Base-by-base conservation (phyloP, 2,329 filamentous ascomycete species). In the Cercospora zeina region DNA sequence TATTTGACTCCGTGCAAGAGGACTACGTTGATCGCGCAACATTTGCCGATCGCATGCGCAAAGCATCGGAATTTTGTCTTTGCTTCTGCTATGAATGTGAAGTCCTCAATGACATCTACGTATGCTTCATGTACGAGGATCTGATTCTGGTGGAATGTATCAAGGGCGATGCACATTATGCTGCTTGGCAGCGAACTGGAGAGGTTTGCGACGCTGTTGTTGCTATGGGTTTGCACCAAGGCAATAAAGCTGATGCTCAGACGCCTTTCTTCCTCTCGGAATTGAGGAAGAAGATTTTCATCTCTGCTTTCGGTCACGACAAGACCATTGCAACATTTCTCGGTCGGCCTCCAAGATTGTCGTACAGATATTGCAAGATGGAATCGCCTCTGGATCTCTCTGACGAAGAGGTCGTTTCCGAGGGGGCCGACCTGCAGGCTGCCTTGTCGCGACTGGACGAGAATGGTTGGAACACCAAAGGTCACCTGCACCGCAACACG, bases 311-410 rank as follows among this genome's bases (percentile, higher is more conserved):
- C 57, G 70, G 70, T 2, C 71, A 71, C 27, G 73, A 75, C 66
- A 75, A 75, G 62, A 62, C 65, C 6, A 62, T 72, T 5, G 72
- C 73, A 1, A 70, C 72, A 2, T 75, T 74, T 51, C 65, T 75
- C 1, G 73, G 85, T 0, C 75, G 83, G 0, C 85, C 85, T 0
- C 85, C 84, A 0, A 70, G 81, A 50, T 56, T 73, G 2, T 70
- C 68, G 10, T 78, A 82, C 31, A 78, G 82, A 1, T 87, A 85
- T 67, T 82, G 79, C 51, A 78, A 79, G 6, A 79, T 83, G 1
- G 82, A 83, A 14, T 69, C 81, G 1, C 84, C 85, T 0, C 73
- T 87, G 0, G 85, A 87, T 66, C 69, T 87, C 0, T 76, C 73
- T 3, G 83, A 86, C 49, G 72, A 78, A 0, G 77, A 82, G 13